A percentile compares a stretch with the other conserved stretches of the same genome.
phyloP scores from a whole-genome alignment of 2,329 filamentous ascomycete species.

The Colletotrichum falcatum region DNA sequence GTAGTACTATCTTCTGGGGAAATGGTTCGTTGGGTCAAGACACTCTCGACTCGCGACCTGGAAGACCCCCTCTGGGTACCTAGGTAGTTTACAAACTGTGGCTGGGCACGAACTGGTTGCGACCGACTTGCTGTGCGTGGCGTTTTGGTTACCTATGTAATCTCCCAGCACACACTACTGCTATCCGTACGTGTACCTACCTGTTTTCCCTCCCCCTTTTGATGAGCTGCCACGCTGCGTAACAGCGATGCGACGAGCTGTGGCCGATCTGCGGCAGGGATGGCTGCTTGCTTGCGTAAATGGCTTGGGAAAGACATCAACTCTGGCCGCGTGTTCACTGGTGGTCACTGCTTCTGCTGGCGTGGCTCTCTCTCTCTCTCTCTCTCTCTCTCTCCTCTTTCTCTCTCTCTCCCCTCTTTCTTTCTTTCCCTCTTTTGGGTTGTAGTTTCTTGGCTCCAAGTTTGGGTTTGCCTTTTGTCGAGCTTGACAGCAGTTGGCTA shows the following conservation, averaged over 20 bases:
- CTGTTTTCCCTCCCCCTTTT: constrained; percentile 18
- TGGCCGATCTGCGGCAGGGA: constrained; percentile 35
- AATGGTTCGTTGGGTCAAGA: constrained; percentile 1
- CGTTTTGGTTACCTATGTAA: background rate
- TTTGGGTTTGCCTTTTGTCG: constrained; percentile 8
- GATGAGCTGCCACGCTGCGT: constrained; percentile 15
- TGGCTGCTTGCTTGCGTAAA: constrained; percentile 39
- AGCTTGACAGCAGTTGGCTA: constrained; percentile 21
- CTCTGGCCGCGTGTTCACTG: constrained; percentile 18
- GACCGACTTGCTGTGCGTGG: constrained; percentile 6
- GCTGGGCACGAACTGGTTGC: constrained; percentile 20
- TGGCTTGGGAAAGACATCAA: constrained; percentile 25
- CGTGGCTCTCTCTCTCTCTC: constrained; percentile 1
- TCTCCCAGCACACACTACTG: too few relatives aligned
- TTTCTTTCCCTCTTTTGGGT: too few relatives aligned
- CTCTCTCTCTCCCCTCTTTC: too few relatives aligned
- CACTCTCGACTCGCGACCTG: background rate
- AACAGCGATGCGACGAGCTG: constrained; percentile 33
- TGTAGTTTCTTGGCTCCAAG: constrained; percentile 23
- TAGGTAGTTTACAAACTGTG: background rate
- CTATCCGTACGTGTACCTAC: too few relatives aligned
- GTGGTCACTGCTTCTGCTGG: background rate
- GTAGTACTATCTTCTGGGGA: background rate
- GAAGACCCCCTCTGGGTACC: too few relatives aligned
- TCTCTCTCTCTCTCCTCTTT: too few relatives aligned